Evolutionary conservation across 1,284 basidiomycete genomes (phyloP), one percentile per base, ranked within the genome.

Genomic region (Kwoniella shivajii): DNA sequence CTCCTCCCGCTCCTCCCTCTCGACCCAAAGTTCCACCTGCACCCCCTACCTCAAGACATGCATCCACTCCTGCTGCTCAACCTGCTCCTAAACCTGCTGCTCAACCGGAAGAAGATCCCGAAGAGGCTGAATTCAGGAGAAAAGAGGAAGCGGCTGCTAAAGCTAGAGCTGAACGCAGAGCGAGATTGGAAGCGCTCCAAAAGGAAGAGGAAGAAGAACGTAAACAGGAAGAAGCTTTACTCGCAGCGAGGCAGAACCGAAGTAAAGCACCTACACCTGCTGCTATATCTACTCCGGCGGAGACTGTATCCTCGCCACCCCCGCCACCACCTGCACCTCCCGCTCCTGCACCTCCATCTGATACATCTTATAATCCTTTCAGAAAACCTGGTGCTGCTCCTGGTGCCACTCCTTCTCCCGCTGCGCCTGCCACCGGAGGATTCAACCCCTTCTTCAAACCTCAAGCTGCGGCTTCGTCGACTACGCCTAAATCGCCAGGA

Each of bases 161-260:
- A 74, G 84, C 85, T 60, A 83, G 84, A 11, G 86, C 85, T 64
- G 87, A 84, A 41, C 83, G 87, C 2, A 81, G 81, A 18, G 86
- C 82, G 44, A 81, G 86, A 27, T 69, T 90, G 44, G 82, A 85
- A 46, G 82, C 84, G 65, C 80, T 91, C 5, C 88, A 91, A 74
- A 78, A 81, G 60, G 85, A 90, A 68, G 88, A 90, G 65, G 85
- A 86, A 67, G 86, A 88, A 59, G 85, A 84, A 22, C 78, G 81
- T 29, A 77, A 79, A 33, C 83, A 84, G 54, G 87, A 89, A 61
- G 87, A 86, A 67, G 81, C 81, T 46, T 82, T 84, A 53, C 73
- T 83, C 55, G 81, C 63, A 24, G 64, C 70, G 5, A 65, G 71
- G 47, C 61, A 67, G 38, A 58, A 66, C 31, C 67, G 67, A 47